Percentiles rank a stretch among this genome's conserved stretches.
Conservation (phyloP, 1,284 basidiomycete species). For the Coniferiporia sulphurascens region DNA sequence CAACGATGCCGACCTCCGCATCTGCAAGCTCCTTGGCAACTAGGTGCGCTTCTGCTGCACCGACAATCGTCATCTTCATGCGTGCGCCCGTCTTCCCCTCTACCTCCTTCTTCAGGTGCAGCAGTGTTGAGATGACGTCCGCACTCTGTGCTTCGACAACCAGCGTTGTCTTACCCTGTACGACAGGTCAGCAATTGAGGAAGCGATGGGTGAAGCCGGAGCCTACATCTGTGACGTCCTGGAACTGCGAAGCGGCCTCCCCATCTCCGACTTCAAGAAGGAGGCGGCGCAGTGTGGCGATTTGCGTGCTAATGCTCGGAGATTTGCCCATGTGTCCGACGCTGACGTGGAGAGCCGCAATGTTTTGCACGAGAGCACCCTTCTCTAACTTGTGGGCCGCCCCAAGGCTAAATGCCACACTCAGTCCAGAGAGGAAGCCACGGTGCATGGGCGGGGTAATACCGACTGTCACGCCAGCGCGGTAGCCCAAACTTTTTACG, state of each 20-base stretch:
- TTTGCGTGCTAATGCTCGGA: conserved; percentile 36
- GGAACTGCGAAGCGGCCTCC: conserved; percentile 25
- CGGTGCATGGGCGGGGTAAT: conserved; percentile 39
- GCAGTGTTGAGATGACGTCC: conserved; percentile 43
- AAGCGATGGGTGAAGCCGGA: background rate
- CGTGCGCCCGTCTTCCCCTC: conserved; percentile 20
- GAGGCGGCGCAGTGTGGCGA: conserved; percentile 38
- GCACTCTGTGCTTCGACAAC: conserved; percentile 46
- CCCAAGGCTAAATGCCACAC: conserved; percentile 42
- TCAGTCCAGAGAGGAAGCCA: conserved; percentile 41
- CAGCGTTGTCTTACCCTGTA: conserved; percentile 39
- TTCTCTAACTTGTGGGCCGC: conserved; percentile 34
- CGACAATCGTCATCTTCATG: conserved; percentile 28
- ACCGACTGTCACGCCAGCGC: conserved; percentile 20
- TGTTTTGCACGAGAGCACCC: conserved; percentile 37
- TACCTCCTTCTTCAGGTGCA: conserved; percentile 39
- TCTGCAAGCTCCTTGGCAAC: conserved; percentile 39
- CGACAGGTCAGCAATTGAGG: background rate
- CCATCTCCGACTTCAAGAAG: conserved; percentile 28
- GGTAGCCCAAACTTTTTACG: conserved; percentile 14
- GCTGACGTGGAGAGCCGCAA: conserved; percentile 40
- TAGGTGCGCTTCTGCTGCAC: conserved; percentile 40
- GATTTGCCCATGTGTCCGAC: conserved; percentile 28
- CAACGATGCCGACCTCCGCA: conserved; percentile 48
- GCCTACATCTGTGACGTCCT: conserved; percentile 24